These are phyloP conservation scores for Lactarius psammicola DNA, from an alignment of 768 basidiomycete genomes.

Conservation along the genomic window DNA sequence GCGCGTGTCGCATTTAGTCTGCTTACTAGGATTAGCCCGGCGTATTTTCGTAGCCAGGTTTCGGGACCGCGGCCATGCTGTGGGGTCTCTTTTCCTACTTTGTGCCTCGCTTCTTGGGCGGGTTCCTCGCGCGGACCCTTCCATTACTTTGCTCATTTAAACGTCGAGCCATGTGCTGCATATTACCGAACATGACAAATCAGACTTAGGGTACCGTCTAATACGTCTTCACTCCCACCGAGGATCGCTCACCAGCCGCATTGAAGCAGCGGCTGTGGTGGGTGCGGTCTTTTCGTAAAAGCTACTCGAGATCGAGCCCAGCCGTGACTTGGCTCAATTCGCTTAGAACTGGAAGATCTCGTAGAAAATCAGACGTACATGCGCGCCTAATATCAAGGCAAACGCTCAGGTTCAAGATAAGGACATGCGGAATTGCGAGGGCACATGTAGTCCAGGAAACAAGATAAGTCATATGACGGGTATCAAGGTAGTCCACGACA, in stretches of 20 bases:
- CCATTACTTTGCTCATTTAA: neutral
- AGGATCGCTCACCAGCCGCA: neutral
- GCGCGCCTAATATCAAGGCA: neutral
- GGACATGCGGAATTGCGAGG: neutral
- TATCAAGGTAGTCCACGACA: conserved; percentile 12
- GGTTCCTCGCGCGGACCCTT: neutral
- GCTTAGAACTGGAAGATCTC: neutral
- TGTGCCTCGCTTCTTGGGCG: neutral
- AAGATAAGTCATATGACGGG: conserved; percentile 19
- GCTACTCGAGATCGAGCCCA: neutral
- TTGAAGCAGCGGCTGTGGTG: neutral
- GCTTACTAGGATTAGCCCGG: conserved; percentile 2
- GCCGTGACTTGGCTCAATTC: neutral
- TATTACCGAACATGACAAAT: neutral
- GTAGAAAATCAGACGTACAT: neutral
- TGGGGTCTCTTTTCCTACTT: conserved; percentile 6
- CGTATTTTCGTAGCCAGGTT: neutral
- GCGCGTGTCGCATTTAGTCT: neutral
- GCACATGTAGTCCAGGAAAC: conserved; percentile 11
- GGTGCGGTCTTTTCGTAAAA: neutral
- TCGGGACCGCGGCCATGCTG: neutral
- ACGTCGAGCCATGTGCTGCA: conserved; percentile 20
- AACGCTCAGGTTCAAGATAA: neutral
- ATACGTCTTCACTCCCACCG: neutral
- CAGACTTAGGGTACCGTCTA: neutral